Base-by-base conservation (phyloP, 2,329 filamentous ascomycete species). In the Colletotrichum scovillei region DNA sequence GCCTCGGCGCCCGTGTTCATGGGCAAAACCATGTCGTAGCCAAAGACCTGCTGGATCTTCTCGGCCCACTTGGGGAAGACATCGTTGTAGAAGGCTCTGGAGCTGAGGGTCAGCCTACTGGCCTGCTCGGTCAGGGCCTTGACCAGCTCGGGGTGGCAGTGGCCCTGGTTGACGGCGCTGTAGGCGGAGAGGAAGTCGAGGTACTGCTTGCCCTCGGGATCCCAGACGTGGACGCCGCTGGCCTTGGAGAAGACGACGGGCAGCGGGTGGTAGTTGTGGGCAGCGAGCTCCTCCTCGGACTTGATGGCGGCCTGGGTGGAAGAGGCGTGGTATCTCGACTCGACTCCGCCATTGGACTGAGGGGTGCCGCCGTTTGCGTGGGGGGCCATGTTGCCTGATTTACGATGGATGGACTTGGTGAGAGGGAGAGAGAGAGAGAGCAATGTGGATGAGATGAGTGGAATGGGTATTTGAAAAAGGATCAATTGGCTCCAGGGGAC, bases 1-100 rank as follows among this genome's bases (percentile, higher is more conserved):
- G 96, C 96, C 85, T 98, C 96, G 26, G 96, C 96, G 72, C 96
- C 96, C 2, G 96, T 98, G 87, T 98, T 98, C 95, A 98, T 98
- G 76, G 96, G 96, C 82, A 98, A 85, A 42, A 98, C 95, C 96
- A 98, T 98, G 84, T 98, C 96, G 82, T 97, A 98, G 75, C 95
- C 95, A 82, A 98, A 98, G 81, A 94, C 92, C 77, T 91, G 85
- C 78, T 94, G 95, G 76, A 98, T 92, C 85, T 97, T 98, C 85
- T 98, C 93, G 7, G 96, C 96, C 88, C 97, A 98, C 76, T 93
- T 92, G 72, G 96, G 96, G 86, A 98, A 98, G 75, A 98, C 97
- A 86, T 98, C 96, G 82, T 98, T 99, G 89, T 98, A 93, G 86
- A 98, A 99, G 64, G 97, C 97, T 74, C 96, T 92, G 74, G 95